These are phyloP conservation scores for Fusarium haematococcum DNA, from an alignment of 2,329 filamentous ascomycete genomes.

Conservation along the genomic window DNA sequence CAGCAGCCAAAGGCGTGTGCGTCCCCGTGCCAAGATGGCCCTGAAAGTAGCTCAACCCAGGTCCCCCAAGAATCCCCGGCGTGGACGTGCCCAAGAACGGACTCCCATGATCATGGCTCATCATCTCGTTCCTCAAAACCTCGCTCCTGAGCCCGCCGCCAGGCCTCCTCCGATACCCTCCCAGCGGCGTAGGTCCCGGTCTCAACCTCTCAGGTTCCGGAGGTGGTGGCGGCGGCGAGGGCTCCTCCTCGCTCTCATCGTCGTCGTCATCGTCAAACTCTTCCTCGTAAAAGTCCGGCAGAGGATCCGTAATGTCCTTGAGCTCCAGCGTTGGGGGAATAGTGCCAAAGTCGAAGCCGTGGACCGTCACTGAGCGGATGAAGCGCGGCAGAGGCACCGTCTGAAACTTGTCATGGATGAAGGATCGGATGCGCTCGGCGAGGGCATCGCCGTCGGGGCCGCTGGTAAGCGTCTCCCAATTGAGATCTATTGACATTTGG, in stretches of 20 bases:
- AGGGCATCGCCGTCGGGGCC: constrained; percentile 88
- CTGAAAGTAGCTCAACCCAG: constrained; percentile 86
- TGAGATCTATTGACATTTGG: constrained; percentile 94
- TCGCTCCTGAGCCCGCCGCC: constrained; percentile 46
- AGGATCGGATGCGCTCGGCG: constrained; percentile 87
- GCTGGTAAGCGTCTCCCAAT: constrained; percentile 92
- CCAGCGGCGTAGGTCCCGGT: constrained; percentile 31
- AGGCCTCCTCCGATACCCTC: constrained; percentile 40
- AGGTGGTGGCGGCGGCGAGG: constrained; percentile 27
- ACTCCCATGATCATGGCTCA: constrained; percentile 60
- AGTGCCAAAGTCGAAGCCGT: constrained; percentile 91
- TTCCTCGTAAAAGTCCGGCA: constrained; percentile 96
- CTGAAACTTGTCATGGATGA: constrained; percentile 97
- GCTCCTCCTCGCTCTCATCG: constrained; percentile 52
- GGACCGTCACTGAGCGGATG: constrained; percentile 95
- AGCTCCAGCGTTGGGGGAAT: constrained; percentile 88
- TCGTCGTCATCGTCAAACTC: constrained; percentile 68
- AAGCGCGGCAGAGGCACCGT: constrained; percentile 91
- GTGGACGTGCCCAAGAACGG: constrained; percentile 71
- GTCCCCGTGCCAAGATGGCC: constrained; percentile 81
- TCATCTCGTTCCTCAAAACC: constrained; percentile 49
- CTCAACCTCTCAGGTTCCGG: constrained; percentile 36
- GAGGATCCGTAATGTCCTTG: constrained; percentile 95
- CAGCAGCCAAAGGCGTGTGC: constrained; percentile 82
- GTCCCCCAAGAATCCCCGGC: constrained; percentile 75